These are phyloP conservation scores for Trichoderma asperellum DNA, from an alignment of 2,329 filamentous ascomycete genomes.

Conservation along the genomic window DNA sequence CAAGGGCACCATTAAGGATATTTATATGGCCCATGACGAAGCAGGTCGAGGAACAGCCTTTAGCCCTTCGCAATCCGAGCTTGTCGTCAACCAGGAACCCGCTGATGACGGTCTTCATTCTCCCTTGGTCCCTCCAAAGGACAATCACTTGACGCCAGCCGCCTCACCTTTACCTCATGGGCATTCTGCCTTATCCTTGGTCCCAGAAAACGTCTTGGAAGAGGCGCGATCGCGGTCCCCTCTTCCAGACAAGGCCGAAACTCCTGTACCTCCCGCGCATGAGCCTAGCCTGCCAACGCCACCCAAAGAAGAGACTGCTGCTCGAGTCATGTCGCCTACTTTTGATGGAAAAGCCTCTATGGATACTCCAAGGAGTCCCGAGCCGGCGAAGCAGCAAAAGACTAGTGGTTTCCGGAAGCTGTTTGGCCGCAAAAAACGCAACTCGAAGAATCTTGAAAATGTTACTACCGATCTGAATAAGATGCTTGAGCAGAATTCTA, in stretches of 20 bases:
- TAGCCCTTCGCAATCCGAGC: conserved; percentile 43
- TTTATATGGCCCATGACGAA: conserved; percentile 77
- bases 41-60: conserved; percentile 67
- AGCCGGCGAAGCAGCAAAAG: conserved; percentile 49
- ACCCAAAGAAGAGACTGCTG: conserved; percentile 33
- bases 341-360: conserved; percentile 28
- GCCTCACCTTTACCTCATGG: conserved; percentile 19
- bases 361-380: conserved; percentile 32
- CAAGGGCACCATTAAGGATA: conserved; percentile 80
- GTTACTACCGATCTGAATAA: conserved; percentile 55
- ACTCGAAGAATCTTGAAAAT: conserved; percentile 60
- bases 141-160: conserved; percentile 31
- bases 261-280: conserved; percentile 4
- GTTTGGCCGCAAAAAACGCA: conserved; percentile 65
- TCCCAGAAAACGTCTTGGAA: conserved; percentile 20
- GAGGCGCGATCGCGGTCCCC: conserved; percentile 17
- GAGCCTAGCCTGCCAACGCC: conserved; percentile 31
- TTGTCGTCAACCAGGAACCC: conserved; percentile 36
- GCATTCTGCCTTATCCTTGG: conserved; percentile 36
- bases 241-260: conserved; percentile 11
- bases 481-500: conserved; percentile 50
- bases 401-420: conserved; percentile 65
- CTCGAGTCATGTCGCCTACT: conserved; percentile 12
- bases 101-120: conserved; percentile 35
- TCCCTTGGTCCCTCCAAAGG: conserved; percentile 51